A percentile compares a stretch with the other conserved stretches of the same genome.
phyloP scores from a whole-genome alignment of 352 stramenopile species.

The Pythium sp. region DNA sequence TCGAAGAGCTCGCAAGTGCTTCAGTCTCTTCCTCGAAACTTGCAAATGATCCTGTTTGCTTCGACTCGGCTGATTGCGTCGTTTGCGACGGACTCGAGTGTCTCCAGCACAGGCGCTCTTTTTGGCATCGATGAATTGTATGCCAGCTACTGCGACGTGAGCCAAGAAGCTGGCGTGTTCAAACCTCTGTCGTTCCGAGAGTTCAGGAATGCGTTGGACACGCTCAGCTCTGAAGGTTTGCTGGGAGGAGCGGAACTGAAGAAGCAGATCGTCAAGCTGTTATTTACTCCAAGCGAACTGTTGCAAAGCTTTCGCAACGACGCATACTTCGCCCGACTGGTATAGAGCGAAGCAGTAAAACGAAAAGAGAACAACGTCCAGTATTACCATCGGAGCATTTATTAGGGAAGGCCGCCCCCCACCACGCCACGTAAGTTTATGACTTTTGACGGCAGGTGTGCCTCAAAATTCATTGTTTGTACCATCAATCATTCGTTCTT shows the following conservation, averaged over 20 bases:
- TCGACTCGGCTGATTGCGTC: constrained; percentile 38
- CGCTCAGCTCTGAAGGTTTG: constrained; percentile 63
- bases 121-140: constrained; percentile 64
- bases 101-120: constrained; percentile 26
- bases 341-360: constrained; percentile 29
- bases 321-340: constrained; percentile 67
- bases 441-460: not conserved
- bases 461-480: not conserved
- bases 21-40: constrained; percentile 64
- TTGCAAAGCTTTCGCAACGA: constrained; percentile 72
- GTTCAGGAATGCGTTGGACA: constrained; percentile 69
- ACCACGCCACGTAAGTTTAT: not conserved
- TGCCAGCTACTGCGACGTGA: constrained; percentile 64
- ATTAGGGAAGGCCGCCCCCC: not conserved
- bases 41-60: constrained; percentile 83
- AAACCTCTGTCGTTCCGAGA: constrained; percentile 56
- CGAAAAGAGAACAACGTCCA: not conserved
- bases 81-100: constrained; percentile 30
- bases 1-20: constrained; percentile 57
- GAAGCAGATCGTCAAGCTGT: constrained; percentile 75
- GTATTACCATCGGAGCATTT: constrained; percentile 4
- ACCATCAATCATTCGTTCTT: not conserved
- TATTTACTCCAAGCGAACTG: constrained; percentile 62
- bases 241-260: constrained; percentile 56
- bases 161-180: constrained; percentile 63